Base-by-base conservation (phyloP, 2,329 filamentous ascomycete genomes). In the Hypoxylon sp. region DNA sequence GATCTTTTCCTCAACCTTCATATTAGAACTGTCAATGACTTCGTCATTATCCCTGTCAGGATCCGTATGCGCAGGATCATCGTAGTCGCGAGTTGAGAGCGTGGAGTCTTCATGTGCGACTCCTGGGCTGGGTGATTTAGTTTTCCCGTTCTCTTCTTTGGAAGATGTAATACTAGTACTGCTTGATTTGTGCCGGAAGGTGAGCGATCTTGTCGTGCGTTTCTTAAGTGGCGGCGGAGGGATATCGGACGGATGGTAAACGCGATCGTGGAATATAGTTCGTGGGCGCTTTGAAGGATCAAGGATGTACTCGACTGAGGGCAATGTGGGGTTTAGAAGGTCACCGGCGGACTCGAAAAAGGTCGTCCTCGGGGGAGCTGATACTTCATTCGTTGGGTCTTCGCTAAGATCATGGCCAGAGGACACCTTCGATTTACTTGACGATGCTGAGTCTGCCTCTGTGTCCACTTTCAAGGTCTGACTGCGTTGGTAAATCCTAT, bases 1-100 rank as follows among this genome's bases (percentile, higher is more conserved):
- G 69, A 99, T 99, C 79, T 97, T 98, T 77, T 99, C 95, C 77
- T 99, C 95, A 0, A 98, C 93, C 66, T 91, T 92, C 88, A 98
- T 94, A 67, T 81, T 87, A 8, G 89, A 87, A 15, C 79, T 83
- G 70, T 91, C 88, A 2, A 87, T 75, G 0, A 84, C 75, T 6
- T 84, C 80, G 34, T 81, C 76, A 13, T 77, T 73, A 32, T 79
- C 77, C 68, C 80, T 82, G 50, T 82, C 78, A 0, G 81, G 81
- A 56, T 80, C 81, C 1, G 81, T 83, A 59, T 84, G 74, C 15
- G 71, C 70, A 7, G 78, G 80, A 65, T 87, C 84, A 53, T 87
- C 84, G 60, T 86, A 85, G 68, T 87, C 84, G 47, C 76, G 79
- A 10, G 78, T 68, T 37, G 79, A 86, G 32, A 75, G 70, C 39